Base-by-base conservation (phyloP, 176 grass and related monocot genomes). In the Avena atlantica region DNA sequence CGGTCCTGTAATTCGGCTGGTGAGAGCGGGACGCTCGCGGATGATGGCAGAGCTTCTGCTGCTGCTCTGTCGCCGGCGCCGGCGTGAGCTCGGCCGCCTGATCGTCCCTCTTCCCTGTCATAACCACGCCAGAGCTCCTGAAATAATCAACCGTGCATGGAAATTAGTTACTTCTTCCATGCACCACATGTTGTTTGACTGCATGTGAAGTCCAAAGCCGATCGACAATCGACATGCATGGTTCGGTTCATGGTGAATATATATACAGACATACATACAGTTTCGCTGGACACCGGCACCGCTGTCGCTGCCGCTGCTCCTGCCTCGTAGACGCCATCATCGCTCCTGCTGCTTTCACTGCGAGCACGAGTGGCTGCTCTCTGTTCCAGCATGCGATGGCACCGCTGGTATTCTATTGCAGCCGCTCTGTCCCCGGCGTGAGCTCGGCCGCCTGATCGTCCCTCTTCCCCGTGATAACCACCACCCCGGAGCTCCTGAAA, bases 401-500 rank as follows among this genome's bases (percentile, higher is more conserved):
- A 10, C 45, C 8, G 45, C 9, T 10, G 61, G 17, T 59, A 20
- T n/a, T 20, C 2, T n/a, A 12, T 12, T 1, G 27, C 24, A 5
- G 24, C 24, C 15, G 1, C 24, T 29, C 62, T 15, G 4, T 6
- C 29, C 0, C 64, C 63, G 29, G 65, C 4, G 27, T 16, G 13
- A 12, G 47, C 59, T 63, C 57, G 9, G 9, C 59, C 21, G 37
- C 78, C 42, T 65, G 60, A 63, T 12, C 9, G 21, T 24, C 21
- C 9, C 8, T 63, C 40, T 15, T 6, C 55, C 0, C 25, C 29
- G 62, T 64, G 60, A 62, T 62, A 9, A 14, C 20, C 14, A 64
- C 9, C 12, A 40, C 37, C 37, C 78, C 58, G 64, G 23, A 65
- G 78, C 59, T 80, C 59, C 78, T 80, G 42, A 80, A 64, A 24